Evolutionary conservation across 2,329 filamentous ascomycete genomes (phyloP), one percentile per base, ranked within the genome.

Genomic region (Claviceps purpurea): DNA sequence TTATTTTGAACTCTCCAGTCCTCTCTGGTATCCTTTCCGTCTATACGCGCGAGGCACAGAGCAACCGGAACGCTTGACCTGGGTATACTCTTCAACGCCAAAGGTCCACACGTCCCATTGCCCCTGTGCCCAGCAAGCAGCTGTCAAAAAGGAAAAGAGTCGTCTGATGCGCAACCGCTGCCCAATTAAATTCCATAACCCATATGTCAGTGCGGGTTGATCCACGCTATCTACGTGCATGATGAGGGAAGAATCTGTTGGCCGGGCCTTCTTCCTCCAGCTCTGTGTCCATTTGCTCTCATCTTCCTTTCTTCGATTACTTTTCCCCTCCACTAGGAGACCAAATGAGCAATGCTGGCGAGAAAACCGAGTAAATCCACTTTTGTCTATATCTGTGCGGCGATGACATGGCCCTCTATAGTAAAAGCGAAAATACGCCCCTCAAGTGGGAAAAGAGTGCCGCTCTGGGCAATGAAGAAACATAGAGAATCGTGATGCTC

Each of bases 351-450:
- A 62, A 61, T 61, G 55, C 57, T 55, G 66, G 73, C 73, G 68
- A 74, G 72, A 77, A 69, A 76, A 75, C 74, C 71, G 76, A 79
- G 75, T 77, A 78, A 54, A 78, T 78, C 77, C 76, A 75, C 75
- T 79, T 81, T 80, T 79, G 74, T 81, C 77, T 81, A 81, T 77
- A 71, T 67, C 59, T 67, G 65, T 64, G 68, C 67, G 68, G 67
- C 68, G 68, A 70, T 67, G 65, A 64, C 68, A 71, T 67, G 68
- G 70, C 66, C 67, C 64, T 70, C 66, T 70, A 67, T 67, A 62
- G 64, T 67, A 62, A 68, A 69, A 67, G 61, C 60, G 63, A 64
- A 63, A 69, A 68, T 66, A 66, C 66, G 61, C 65, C 66, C 62
- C 64, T 52, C 22, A 34, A 38, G 22, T 26, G 53, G 48, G 59